A percentile compares a stretch with the other conserved stretches of the same genome.
phyloP scores from a whole-genome alignment of 345 rosid genomes.

The Linum lewisii region DNA sequence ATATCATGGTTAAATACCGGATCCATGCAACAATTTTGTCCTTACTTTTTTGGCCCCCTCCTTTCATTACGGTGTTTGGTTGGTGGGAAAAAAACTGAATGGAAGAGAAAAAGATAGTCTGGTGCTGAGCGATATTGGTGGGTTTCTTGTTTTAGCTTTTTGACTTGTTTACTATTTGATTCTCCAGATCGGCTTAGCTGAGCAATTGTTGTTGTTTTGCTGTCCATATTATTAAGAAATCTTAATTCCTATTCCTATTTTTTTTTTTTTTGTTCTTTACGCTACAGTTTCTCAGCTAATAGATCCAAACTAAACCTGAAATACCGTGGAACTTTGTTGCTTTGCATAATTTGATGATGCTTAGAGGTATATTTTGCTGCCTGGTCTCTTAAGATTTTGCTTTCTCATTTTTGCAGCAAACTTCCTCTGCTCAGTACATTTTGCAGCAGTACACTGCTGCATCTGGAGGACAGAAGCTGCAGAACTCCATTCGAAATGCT shows the following conservation, averaged over 20 bases:
- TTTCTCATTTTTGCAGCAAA: constrained; percentile 37
- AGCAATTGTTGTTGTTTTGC: not conserved
- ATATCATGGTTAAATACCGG: not conserved
- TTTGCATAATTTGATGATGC: not conserved
- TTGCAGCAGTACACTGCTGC: constrained; percentile 88
- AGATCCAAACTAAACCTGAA: too few relatives aligned
- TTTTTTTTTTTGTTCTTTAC: not conserved
- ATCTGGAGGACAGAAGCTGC: constrained; percentile 79
- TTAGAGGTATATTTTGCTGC: too few relatives aligned
- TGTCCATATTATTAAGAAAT: not conserved
- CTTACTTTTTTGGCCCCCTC: not conserved
- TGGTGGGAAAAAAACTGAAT: constrained; percentile 15
- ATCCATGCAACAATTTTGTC: constrained; percentile 7
- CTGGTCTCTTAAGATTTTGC: not conserved
- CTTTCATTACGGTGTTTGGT: constrained; percentile 15
- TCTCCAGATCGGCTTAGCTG: not conserved
- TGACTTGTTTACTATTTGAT: not conserved
- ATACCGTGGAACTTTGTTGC: not conserved
- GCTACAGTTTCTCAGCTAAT: not conserved
- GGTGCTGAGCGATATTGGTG: not conserved
- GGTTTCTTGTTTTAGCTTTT: not conserved
- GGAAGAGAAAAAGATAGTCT: not conserved
- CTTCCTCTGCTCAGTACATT: constrained; percentile 85
- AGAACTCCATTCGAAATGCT: constrained; percentile 62
- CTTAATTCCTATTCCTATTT: not conserved